A percentile compares a stretch with the other conserved stretches of the same genome.
Evolutionary conservation across 148 eudicot species (phyloP).

Genomic region (Heliosperma pusillum): DNA sequence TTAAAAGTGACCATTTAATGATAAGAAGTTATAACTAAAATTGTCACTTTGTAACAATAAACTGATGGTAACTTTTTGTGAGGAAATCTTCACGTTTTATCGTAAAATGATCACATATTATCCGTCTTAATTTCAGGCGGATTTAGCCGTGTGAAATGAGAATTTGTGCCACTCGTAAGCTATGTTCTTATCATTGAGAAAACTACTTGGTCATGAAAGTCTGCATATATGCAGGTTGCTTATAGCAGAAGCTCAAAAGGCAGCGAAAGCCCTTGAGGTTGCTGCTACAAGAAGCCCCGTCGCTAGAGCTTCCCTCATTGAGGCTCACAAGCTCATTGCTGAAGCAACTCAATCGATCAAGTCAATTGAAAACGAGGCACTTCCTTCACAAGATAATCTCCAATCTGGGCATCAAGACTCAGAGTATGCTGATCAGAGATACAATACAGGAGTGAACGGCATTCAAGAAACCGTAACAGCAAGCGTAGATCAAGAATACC

Average conservation of each 20-base stretch:
- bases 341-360: conserved; percentile 69
- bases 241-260: conserved; percentile 89
- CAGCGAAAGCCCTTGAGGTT: conserved; percentile 76
- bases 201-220: neutral
- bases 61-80: too few species aligned
- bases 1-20: too few species aligned
- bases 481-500: neutral
- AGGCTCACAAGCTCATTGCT: conserved; percentile 72
- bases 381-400: conserved; percentile 17
- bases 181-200: neutral
- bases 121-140: too few species aligned
- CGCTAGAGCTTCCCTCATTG: conserved; percentile 80
- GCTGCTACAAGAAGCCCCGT: conserved; percentile 70
- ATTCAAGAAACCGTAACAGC: conserved; percentile 5
- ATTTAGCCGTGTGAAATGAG: too few species aligned
- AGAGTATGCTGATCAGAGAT: conserved; percentile 3
- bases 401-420: conserved; percentile 16
- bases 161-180: too few species aligned
- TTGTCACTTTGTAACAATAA: too few species aligned
- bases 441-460: conserved; percentile 34
- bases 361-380: conserved; percentile 43
- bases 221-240: conserved; percentile 44
- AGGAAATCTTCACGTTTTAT: too few species aligned
- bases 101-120: too few species aligned
- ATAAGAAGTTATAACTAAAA: too few species aligned